Percentiles rank a stretch among this genome's conserved stretches.
Conservation (phyloP, 2,329 filamentous ascomycete genomes). For the Botryosphaeria agaves region DNA sequence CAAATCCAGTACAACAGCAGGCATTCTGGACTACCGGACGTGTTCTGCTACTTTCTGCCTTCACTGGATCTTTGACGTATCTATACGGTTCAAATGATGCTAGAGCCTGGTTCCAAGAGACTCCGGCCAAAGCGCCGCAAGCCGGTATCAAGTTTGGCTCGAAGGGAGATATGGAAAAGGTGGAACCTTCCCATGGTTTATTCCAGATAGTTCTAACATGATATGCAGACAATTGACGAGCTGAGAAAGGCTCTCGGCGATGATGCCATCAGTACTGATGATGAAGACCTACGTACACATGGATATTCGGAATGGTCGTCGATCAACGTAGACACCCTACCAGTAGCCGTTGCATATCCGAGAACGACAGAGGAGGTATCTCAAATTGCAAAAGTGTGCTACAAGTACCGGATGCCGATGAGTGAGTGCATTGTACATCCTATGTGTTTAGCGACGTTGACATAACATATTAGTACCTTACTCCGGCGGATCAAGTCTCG, state of each 20-base stretch:
- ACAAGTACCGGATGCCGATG: conserved; percentile 66
- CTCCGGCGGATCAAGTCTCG: conserved; percentile 70
- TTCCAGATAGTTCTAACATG: conserved; percentile 2
- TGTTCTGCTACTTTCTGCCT: conserved; percentile 29
- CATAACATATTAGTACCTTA: conserved; percentile 43
- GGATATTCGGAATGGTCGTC: conserved; percentile 57
- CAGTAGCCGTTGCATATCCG: conserved; percentile 49
- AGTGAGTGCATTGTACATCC: conserved; percentile 12
- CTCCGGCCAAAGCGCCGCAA: conserved; percentile 10
- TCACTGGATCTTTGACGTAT: conserved; percentile 35
- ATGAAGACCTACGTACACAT: conserved; percentile 44
- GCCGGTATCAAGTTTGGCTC: conserved; percentile 27
- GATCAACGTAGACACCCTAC: conserved; percentile 44
- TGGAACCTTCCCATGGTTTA: conserved; percentile 10
- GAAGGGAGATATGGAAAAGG: conserved; percentile 33
- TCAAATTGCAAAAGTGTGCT: conserved; percentile 50
- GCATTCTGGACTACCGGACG: conserved; percentile 29
- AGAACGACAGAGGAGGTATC: conserved; percentile 47
- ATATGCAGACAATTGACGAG: conserved; percentile 35
- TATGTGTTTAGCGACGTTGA: background rate
- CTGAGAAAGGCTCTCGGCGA: conserved; percentile 34
- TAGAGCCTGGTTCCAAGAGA: conserved; percentile 11
- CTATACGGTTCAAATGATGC: conserved; percentile 27
- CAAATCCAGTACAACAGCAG: conserved; percentile 8
- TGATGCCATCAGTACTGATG: conserved; percentile 44